Evolutionary conservation across 2,329 filamentous ascomycete genomes (phyloP), one percentile per base, ranked within the genome.

Genomic region (Alternaria sp.): DNA sequence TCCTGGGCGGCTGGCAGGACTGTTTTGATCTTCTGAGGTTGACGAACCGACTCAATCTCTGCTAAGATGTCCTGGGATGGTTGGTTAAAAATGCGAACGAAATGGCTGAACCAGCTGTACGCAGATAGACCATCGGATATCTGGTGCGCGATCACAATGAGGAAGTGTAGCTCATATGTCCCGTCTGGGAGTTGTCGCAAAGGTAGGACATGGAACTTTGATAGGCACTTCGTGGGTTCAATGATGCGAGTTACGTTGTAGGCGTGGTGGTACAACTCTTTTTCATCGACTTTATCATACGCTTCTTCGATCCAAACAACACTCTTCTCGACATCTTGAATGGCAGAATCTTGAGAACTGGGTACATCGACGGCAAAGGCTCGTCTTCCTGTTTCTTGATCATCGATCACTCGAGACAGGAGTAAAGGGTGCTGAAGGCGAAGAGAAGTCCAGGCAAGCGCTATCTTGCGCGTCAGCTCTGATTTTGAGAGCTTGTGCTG

Each of bases 1-100:
- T 85, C 83, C 71, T 85, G 83, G 2, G 83, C 81, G 2, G 75
- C 73, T 4, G 82, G 82, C 1, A 84, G 71, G 18, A 71, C 72
- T 6, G 45, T 49, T n/a, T 54, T 54, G 5, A 84, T 70, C 7
- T n/a, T n/a, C n/a, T n/a, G n/a, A n/a, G n/a, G n/a, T n/a, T n/a
- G n/a, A n/a, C n/a, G n/a, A n/a, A n/a, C n/a, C n/a, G n/a, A 9
- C 1, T 26, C 28, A 15, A 75, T 70, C 0, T 70, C 64, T 3
- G 47, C 33, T 18, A 66, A 26, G 10, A 75, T 63, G 0, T 58
- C 28, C 1, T 15, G 5, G 3, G 18, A 12, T 3, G 70, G 46
- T 11, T 60, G 57, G 47, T 75, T 77, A 3, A 77, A 50, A 7
- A 77, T 69, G n/a, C 63, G 65, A 3, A 70, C 63, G 37, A 84